Evolutionary conservation across 208 protist genomes (phyloP).

Genomic region (Acanthamoeba healyi): DNA sequence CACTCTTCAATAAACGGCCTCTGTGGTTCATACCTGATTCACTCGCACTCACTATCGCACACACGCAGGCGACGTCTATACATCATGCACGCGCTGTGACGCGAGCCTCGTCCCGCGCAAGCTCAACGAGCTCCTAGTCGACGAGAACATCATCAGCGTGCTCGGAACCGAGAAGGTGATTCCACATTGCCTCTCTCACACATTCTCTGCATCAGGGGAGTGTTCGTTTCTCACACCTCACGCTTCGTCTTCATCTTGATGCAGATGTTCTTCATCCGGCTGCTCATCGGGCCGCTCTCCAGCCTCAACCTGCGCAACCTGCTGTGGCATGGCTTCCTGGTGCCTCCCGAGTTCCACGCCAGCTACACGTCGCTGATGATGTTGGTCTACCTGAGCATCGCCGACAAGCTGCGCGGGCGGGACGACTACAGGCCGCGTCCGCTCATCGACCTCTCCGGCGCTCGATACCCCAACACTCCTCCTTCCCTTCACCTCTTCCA

Average conservation of each 20-base stretch:
- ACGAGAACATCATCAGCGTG: neutral
- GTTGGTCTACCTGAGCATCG: constrained; percentile 56
- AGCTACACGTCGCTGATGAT: constrained; percentile 55
- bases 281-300: constrained; percentile 46
- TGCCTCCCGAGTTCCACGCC: constrained; percentile 38
- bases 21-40: too few relatives aligned
- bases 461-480: constrained; percentile 51
- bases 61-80: neutral
- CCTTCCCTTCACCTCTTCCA: constrained; percentile 48
- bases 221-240: neutral
- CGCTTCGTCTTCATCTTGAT: neutral
- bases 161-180: constrained; percentile 5
- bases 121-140: constrained; percentile 52
- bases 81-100: neutral
- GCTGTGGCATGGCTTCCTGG: constrained; percentile 44
- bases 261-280: constrained; percentile 65
- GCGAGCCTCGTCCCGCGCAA: neutral
- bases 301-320: constrained; percentile 56
- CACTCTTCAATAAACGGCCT: too few relatives aligned
- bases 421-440: neutral
- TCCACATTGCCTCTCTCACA: neutral
- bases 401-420: neutral
- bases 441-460: constrained; percentile 12
- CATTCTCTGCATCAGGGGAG: neutral
- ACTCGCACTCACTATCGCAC: neutral